phyloP scores from a whole-genome alignment of 768 basidiomycete species.

The Lactarius indigo region DNA sequence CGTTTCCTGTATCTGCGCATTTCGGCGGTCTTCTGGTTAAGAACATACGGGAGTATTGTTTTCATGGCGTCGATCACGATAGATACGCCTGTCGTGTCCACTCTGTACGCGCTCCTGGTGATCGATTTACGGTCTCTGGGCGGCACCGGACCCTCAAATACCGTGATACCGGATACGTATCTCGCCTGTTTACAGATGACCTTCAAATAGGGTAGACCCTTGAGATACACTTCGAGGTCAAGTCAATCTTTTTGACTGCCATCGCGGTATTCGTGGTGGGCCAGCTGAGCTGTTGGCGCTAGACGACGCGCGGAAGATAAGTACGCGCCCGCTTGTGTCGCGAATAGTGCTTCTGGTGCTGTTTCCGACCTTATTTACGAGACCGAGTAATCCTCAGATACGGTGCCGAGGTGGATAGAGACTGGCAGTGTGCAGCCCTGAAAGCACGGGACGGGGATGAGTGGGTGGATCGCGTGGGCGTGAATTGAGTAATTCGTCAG shows the following conservation, averaged over 20 bases:
- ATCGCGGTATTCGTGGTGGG: background rate
- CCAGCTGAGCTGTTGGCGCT: background rate
- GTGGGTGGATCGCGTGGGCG: background rate
- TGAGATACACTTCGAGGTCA: background rate
- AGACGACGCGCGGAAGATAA: background rate
- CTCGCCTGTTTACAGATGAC: background rate
- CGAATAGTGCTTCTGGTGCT: background rate
- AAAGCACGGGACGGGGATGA: background rate
- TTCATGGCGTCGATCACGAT: background rate
- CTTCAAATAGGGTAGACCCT: too few relatives aligned
- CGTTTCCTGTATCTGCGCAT: background rate
- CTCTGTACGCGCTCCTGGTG: background rate
- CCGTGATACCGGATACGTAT: background rate
- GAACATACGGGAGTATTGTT: background rate
- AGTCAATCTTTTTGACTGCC: background rate
- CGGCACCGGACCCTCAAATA: background rate
- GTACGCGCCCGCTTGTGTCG: background rate
- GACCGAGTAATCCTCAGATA: background rate
- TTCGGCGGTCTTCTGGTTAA: background rate
- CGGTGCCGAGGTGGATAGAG: background rate
- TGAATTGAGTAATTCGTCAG: background rate
- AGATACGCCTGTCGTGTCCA: background rate
- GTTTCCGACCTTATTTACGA: background rate
- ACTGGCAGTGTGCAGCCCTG: background rate
- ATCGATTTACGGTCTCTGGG: background rate